Base-by-base conservation (phyloP, 192 early-diverging fungal genomes). In the Coemansia sp. region DNA sequence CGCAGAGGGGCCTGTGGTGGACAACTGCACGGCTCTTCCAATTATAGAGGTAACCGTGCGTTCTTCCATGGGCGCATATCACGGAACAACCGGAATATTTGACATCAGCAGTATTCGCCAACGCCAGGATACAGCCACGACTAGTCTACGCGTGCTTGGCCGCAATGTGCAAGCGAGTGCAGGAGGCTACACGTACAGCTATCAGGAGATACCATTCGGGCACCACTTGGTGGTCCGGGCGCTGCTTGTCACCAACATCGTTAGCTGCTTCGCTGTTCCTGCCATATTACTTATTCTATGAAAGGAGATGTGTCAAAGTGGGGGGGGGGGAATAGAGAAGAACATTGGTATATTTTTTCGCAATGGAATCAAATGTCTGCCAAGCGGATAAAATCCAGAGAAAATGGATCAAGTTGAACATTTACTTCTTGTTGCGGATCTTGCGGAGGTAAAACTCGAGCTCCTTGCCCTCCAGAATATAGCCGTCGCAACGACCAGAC, bases 391-490 rank as follows among this genome's bases (percentile, higher is more conserved):
- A 14, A 61, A 24, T 23, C 51, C 53, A 67, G 52, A 68, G 69
- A 67, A 60, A 67, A 36, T 39, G 57, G 18, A 61, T 24, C 15
- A 45, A 45, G 60, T 24, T 44, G 38, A 49, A 52, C 36, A 62
- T 61, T 78, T 85, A 85, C 75, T 87, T 86, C 77, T 86, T 89
- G 78, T 82, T 86, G 84, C 87, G 90, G 84, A 96, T 84, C 88
- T 92, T 93, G 71, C 88, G 86, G 77, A 89, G 77, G 92, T 99
- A 99, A 92, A 99, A 99, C 66, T 98, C 97, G 72, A 99, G 93
- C 88, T 99, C 97, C 90, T 97, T 95, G 72, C 97, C 97, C 85
- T 99, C 97, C 57, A 99, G 88, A 77, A 99, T 92, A 90, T 98
- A 98, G 62, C 97, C 97, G 84, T 99, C 97, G 72, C 88, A 87